Percentiles rank a stretch among this genome's conserved stretches.
phyloP scores from a whole-genome alignment of 2,329 filamentous ascomycete genomes.

The Calonectria ilicicola region DNA sequence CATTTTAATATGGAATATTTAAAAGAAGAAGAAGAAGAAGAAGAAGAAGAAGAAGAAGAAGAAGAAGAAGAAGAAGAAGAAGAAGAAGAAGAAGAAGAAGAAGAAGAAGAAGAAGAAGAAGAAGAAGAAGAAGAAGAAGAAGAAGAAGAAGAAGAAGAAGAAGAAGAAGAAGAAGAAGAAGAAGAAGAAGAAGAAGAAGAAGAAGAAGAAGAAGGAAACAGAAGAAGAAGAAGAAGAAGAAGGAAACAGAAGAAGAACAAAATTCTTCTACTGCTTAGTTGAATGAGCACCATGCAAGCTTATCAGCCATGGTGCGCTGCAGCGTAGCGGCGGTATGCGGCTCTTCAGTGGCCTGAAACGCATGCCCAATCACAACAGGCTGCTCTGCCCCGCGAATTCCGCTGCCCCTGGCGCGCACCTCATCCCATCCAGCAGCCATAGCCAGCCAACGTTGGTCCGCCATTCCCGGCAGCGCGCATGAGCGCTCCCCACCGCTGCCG shows the following conservation, averaged over 20 bases:
- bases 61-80: too few species aligned
- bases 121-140: too few species aligned
- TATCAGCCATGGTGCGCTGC: background rate
- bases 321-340: slow-evolving; percentile 5
- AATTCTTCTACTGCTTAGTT: too few species aligned
- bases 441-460: slow-evolving; percentile 7
- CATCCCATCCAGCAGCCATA: background rate
- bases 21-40: background rate
- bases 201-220: too few species aligned
- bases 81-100: too few species aligned
- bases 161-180: too few species aligned
- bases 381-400: slow-evolving; percentile 24
- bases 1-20: background rate
- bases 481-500: slow-evolving; percentile 2
- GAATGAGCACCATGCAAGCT: too few species aligned
- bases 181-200: too few species aligned
- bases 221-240: background rate
- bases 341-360: background rate
- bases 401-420: slow-evolving; percentile 2
- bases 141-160: too few species aligned
- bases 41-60: too few species aligned
- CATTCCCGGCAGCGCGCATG: slow-evolving; percentile 20
- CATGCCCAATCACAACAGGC: slow-evolving; percentile 22
- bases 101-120: too few species aligned
- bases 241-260: background rate